Base-by-base conservation (phyloP, 176 grass and related monocot genomes). In the Eleusine coracana region DNA sequence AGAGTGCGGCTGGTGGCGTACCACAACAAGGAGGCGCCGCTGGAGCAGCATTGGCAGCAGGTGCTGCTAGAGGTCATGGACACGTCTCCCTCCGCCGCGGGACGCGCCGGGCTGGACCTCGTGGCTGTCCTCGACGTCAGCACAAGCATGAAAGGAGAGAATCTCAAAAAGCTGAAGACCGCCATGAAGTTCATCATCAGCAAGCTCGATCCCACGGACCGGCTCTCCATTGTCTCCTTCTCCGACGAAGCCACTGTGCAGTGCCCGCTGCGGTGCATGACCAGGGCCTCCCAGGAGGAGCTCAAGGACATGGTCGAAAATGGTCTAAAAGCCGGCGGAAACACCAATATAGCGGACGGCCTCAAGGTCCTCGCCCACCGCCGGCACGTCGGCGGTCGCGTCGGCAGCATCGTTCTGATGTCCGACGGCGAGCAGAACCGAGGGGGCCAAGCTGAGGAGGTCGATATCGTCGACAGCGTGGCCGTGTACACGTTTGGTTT, bases 401-500 rank as follows among this genome's bases (percentile, higher is more conserved):
- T 81, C 5, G 41, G 52, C 37, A 34, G 17, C 65, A 21, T 89
- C 76, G 10, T 89, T 2, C 70, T 89, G 73, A 56, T 89, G 71
- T 81, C 87, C 5, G 77, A 85, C 5, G 82, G 87, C 21, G 1
- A 55, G 0, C 15, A 84, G 58, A 10, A 37, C 42, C 0, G 0
- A 5, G 79, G 50, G 0, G 1, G 69, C 13, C 1, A 74, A 1
- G 87, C 82, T 17, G 21, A 21, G 1, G 2, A 2, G 1, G 81
- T 85, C 38, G 6, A 12, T 5, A 6, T 80, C 50, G 20, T 63
- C 21, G 20, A 73, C 27, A 7, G 71, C 8, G 68, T 80, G 77
- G 62, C 88, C 0, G 83, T 89, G 6, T 83, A 89, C 65, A 89
- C 88, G n/a, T 89, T 89, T 44, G 88, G 83, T 29, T 89, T 89